Evolutionary conservation across 352 stramenopile species (phyloP).

Genomic region (Pythium aphanidermatum): DNA sequence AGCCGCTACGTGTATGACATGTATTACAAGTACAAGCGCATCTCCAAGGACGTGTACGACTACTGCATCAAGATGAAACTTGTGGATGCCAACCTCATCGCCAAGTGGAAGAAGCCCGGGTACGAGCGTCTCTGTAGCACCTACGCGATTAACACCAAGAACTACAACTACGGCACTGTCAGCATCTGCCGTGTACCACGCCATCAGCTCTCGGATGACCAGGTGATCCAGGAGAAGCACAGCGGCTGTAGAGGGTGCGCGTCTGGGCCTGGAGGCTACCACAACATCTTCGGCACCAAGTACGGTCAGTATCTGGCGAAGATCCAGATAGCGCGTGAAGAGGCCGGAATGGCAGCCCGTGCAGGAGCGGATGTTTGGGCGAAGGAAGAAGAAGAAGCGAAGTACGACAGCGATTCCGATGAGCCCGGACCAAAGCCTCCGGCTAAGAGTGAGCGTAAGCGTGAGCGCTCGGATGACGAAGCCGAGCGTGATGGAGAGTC

Average conservation of each 20-base stretch:
- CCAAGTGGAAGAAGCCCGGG: slow-evolving; percentile 99
- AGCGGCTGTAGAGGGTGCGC: slow-evolving; percentile 97
- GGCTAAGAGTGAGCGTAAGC: slow-evolving; percentile 15
- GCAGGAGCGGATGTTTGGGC: slow-evolving; percentile 37
- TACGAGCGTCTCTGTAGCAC: slow-evolving; percentile 98
- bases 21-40: slow-evolving; percentile 97
- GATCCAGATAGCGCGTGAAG: slow-evolving; percentile 93
- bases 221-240: slow-evolving; percentile 89
- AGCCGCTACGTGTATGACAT: slow-evolving; percentile 99
- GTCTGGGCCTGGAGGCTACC: slow-evolving; percentile 86
- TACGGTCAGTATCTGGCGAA: slow-evolving; percentile 97
- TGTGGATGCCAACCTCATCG: slow-evolving; percentile 96
- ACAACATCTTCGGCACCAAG: slow-evolving; percentile 99
- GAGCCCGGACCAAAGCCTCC: slow-evolving; percentile 25
- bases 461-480: slow-evolving; percentile 13
- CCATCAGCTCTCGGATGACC: slow-evolving; percentile 88
- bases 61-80: slow-evolving; percentile 95
- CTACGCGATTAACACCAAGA: slow-evolving; percentile 98
- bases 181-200: slow-evolving; percentile 96
- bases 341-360: slow-evolving; percentile 19
- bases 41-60: slow-evolving; percentile 95
- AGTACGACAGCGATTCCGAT: slow-evolving; percentile 41
- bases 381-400: slow-evolving; percentile 54
- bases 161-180: slow-evolving; percentile 99
- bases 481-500: slow-evolving; percentile 1